Base-by-base conservation (phyloP, 495 filamentous ascomycete species). In the Hyaloscypha hepaticicola region DNA sequence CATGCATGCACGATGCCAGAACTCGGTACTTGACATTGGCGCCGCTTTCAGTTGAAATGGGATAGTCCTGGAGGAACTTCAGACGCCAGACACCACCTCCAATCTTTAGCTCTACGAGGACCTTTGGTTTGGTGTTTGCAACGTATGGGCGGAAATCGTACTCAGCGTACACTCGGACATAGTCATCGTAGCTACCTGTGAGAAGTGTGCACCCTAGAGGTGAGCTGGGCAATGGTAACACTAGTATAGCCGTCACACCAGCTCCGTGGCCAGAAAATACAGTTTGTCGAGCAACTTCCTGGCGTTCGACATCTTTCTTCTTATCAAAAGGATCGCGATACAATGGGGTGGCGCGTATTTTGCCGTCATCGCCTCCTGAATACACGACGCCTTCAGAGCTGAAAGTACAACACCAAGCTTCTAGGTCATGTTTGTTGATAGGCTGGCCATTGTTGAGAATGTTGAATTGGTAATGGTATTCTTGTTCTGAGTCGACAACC, bases 1-100 rank as follows among this genome's bases (percentile, higher is more conserved):
- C 91, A 77, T 96, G 90, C 95, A 98, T 98, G 71, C 94, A 97
- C 55, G 91, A 95, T 16, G 89, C 95, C 62, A 99, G 77, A 26
- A 98, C 81, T 52, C 83, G 67, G 9, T 81, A 82, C 16, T 58
- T 73, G 72, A 75, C 78, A 7, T 56, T 67, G 14, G 60, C 61
- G 21, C 61, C 49, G 19, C 21, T 52, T 6, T 33, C 31, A 12
- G 55, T 64, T 11, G 50, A 25, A 1, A 74, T 60, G 1, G 16
- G 28, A 19, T 72, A 60, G 16, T 72, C 67, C 22, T 72, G 63
- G 22, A 93, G 70, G 51, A 90, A 68, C 70, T 89, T 89, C 66
- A 99, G 72, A 65, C 94, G 78, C 95, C 95, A 99, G 6, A 97
- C 96, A 0, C 95, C 95, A 53, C 96, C 96, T 2, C 69, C 90